phyloP scores from a whole-genome alignment of 2,329 filamentous ascomycete genomes.

The Epichloe baconii region DNA sequence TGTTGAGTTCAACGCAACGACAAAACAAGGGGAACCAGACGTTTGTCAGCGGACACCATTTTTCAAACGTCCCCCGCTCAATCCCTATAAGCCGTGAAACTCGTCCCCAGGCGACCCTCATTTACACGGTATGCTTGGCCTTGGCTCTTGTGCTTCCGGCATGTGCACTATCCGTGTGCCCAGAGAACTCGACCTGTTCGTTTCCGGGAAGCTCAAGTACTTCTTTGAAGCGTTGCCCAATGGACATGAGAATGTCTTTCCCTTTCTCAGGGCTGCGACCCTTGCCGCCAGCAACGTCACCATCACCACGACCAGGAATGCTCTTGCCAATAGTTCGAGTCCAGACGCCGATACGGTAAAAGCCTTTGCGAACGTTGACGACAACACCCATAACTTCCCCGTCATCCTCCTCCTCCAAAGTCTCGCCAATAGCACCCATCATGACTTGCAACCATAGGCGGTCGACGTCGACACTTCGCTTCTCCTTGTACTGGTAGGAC shows the following conservation, averaged over 20 bases:
- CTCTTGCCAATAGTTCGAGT: constrained; percentile 85
- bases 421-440: constrained; percentile 93
- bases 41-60: constrained; percentile 10
- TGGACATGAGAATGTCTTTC: constrained; percentile 68
- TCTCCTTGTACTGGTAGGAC: constrained; percentile 97
- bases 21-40: not conserved
- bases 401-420: constrained; percentile 85
- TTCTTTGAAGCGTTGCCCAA: constrained; percentile 87
- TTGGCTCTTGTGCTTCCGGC: constrained; percentile 90
- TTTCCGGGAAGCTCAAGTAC: constrained; percentile 64
- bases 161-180: constrained; percentile 88
- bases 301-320: constrained; percentile 62
- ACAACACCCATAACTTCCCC: constrained; percentile 99
- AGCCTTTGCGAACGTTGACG: constrained; percentile 95
- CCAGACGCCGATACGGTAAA: constrained; percentile 97
- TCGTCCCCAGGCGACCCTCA: not conserved
- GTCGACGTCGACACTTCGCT: constrained; percentile 82
- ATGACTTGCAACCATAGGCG: constrained; percentile 95
- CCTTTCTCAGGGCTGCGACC: constrained; percentile 70
- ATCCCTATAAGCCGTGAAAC: not conserved
- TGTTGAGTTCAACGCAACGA: not conserved
- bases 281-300: constrained; percentile 61
- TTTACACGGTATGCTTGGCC: constrained; percentile 78
- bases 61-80: constrained; percentile 13
- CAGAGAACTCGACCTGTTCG: constrained; percentile 86